Conservation (phyloP, 208 protist genomes). For the Sergeia podlipaevii region DNA sequence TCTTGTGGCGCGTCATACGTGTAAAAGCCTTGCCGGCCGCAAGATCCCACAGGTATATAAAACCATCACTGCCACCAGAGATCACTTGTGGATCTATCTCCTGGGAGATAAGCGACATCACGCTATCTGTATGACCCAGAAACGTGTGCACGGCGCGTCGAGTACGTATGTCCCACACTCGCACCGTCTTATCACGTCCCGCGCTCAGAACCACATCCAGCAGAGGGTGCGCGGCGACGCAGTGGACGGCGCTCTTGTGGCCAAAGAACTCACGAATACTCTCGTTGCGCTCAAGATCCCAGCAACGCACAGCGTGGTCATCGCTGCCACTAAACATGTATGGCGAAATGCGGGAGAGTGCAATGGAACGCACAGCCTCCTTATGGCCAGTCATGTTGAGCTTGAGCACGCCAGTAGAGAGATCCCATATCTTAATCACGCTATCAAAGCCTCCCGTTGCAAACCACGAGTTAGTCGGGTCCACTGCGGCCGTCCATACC, state of each 20-base stretch:
- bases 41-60: conserved; percentile 94
- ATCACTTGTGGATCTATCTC: conserved; percentile 91
- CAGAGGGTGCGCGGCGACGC: conserved; percentile 93
- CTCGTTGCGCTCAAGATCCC: conserved; percentile 98
- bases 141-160: conserved; percentile 82
- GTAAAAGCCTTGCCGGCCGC: conserved; percentile 48
- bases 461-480: conserved; percentile 99
- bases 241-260: conserved; percentile 95
- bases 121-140: conserved; percentile 93
- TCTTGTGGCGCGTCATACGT: conserved; percentile 99
- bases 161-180: conserved; percentile 92
- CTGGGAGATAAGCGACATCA: conserved; percentile 89
- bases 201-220: conserved; percentile 98
- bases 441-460: conserved; percentile 97
- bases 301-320: conserved; percentile 98
- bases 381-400: conserved; percentile 99
- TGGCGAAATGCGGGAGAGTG: conserved; percentile 91
- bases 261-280: conserved; percentile 97
- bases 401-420: conserved; percentile 95
- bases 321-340: conserved; percentile 99
- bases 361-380: conserved; percentile 82
- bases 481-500: conserved; percentile 96
- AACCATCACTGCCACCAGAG: conserved; percentile 92
- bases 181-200: conserved; percentile 93
- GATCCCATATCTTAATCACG: conserved; percentile 99